phyloP scores from a whole-genome alignment of 1,284 basidiomycete genomes.

The Neonothopanus nambi region DNA sequence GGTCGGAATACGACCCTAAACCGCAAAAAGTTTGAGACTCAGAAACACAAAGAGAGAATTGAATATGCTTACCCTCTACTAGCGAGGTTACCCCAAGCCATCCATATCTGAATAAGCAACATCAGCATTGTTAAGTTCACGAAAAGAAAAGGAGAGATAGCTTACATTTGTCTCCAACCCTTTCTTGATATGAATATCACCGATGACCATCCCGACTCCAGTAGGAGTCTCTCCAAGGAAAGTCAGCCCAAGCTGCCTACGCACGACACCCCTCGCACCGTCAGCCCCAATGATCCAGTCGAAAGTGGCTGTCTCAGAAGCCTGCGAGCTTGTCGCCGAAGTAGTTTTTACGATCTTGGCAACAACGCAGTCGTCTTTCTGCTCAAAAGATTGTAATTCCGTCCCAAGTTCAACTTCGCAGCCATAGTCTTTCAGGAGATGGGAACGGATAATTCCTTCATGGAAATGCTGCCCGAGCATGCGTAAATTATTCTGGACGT shows the following conservation, averaged over 20 bases:
- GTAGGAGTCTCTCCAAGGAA: slow-evolving; percentile 32
- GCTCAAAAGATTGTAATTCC: slow-evolving; percentile 29
- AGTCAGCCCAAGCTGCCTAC: slow-evolving; percentile 29
- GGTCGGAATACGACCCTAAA: too few relatives aligned
- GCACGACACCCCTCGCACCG: slow-evolving; percentile 35
- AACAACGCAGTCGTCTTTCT: slow-evolving; percentile 20
- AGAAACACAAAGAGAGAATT: too few relatives aligned
- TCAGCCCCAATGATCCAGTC: slow-evolving; percentile 36
- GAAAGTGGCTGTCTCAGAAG: slow-evolving; percentile 6
- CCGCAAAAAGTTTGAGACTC: too few relatives aligned
- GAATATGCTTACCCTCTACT: too few relatives aligned
- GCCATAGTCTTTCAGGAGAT: slow-evolving; percentile 25
- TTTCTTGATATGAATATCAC: slow-evolving; percentile 25
- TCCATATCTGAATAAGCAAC: too few relatives aligned
- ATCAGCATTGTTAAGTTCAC: too few relatives aligned
- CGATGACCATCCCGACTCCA: slow-evolving; percentile 21
- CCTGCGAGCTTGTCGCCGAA: slow-evolving; percentile 10
- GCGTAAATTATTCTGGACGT: slow-evolving; percentile 9
- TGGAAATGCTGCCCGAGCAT: slow-evolving; percentile 28
- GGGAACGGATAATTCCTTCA: slow-evolving; percentile 27
- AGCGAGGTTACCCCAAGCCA: too few relatives aligned
- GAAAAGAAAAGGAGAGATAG: too few relatives aligned
- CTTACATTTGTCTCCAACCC: too few relatives aligned
- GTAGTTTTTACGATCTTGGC: slow-evolving; percentile 2
- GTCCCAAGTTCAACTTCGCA: slow-evolving; percentile 30